These are phyloP conservation scores for Stephania yunnanensis DNA, from an alignment of 164 flowering plant species.

Conservation along the genomic window DNA sequence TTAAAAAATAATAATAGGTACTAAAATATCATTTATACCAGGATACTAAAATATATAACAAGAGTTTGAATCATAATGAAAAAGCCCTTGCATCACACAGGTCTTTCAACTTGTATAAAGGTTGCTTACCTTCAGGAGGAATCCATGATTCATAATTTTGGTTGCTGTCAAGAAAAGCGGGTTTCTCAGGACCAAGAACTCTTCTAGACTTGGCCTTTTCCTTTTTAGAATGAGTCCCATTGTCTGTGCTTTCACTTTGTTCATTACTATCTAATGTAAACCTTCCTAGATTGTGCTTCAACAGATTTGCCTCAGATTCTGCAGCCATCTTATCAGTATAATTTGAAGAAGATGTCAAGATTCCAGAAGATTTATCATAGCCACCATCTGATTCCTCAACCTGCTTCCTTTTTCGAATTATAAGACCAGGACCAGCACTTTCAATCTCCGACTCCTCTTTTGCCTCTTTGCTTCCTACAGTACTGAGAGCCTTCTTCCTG, in stretches of 20 bases:
- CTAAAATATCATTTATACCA: background rate
- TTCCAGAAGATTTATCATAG: conserved; percentile 26
- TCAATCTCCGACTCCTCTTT: conserved; percentile 41
- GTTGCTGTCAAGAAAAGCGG: conserved; percentile 46
- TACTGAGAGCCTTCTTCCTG: conserved; percentile 42
- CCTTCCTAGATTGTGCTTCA: conserved; percentile 68
- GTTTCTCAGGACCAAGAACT: conserved; percentile 84
- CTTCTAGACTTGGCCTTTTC: conserved; percentile 46
- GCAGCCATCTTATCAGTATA: conserved; percentile 44
- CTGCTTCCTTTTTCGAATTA: conserved; percentile 76
- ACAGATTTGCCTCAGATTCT: conserved; percentile 76
- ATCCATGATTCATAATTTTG: conserved; percentile 71
- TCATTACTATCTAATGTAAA: conserved; percentile 38
- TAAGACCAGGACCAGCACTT: conserved; percentile 75
- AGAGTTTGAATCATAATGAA: too few relatives aligned
- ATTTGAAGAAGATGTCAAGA: conserved; percentile 22
- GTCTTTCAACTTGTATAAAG: background rate
- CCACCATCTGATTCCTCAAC: conserved; percentile 28
- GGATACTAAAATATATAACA: background rate
- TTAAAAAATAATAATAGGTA: too few relatives aligned
- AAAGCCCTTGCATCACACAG: too few relatives aligned
- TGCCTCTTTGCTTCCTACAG: conserved; percentile 18
- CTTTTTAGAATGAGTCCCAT: conserved; percentile 17
- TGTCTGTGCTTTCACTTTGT: conserved; percentile 16
- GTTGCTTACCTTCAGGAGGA: conserved; percentile 81